phyloP scores from a whole-genome alignment of 2,329 filamentous ascomycete species.

The Thielaviopsis euricoi region DNA sequence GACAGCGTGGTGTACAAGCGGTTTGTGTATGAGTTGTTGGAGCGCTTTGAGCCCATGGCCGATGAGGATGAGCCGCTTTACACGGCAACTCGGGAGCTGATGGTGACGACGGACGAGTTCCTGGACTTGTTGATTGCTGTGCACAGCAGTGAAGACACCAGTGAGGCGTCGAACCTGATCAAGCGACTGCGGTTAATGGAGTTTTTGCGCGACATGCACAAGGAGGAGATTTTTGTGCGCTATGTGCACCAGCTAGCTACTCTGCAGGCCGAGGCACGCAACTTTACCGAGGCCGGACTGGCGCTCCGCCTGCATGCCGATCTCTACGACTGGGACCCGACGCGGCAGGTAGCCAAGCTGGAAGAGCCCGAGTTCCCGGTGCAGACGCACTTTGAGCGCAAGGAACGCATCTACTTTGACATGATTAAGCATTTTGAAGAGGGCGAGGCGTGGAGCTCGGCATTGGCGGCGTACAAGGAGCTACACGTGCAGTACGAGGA shows the following conservation, averaged over 20 bases:
- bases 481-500: constrained; percentile 81
- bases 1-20: constrained; percentile 85
- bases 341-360: constrained; percentile 46
- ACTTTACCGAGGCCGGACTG: constrained; percentile 75
- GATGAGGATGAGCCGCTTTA: constrained; percentile 52
- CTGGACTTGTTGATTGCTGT: constrained; percentile 82
- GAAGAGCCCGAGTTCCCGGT: constrained; percentile 61
- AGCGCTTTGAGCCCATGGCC: constrained; percentile 58
- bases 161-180: constrained; percentile 68
- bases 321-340: constrained; percentile 78
- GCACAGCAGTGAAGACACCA: constrained; percentile 56
- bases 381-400: constrained; percentile 80
- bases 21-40: constrained; percentile 73
- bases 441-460: constrained; percentile 84
- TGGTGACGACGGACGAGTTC: constrained; percentile 76
- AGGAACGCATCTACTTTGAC: constrained; percentile 80
- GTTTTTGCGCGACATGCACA: constrained; percentile 90
- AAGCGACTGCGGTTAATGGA: constrained; percentile 87
- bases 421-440: constrained; percentile 94
- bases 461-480: constrained; percentile 75
- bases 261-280: constrained; percentile 58
- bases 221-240: constrained; percentile 89
- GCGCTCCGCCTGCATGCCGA: constrained; percentile 83
- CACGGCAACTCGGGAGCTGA: constrained; percentile 57
- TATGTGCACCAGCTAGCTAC: constrained; percentile 85